These are phyloP conservation scores for Globisporangium alternatum DNA, from an alignment of 352 stramenopile genomes.

Conservation along the genomic window DNA sequence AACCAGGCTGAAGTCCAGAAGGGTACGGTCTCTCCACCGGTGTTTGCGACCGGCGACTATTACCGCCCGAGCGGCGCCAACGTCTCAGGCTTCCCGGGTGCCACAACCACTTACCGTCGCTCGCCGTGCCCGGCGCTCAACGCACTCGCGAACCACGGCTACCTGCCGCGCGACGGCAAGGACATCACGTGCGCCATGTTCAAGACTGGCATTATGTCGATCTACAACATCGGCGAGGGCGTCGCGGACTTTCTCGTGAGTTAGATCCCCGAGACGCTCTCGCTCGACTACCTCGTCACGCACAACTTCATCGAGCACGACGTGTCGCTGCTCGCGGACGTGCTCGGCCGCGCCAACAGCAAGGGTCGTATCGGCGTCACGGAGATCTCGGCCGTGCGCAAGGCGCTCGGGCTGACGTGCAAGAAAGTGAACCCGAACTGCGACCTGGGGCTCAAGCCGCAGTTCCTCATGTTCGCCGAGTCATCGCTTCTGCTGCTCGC, in stretches of 20 bases:
- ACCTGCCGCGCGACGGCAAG: slow-evolving; percentile 27
- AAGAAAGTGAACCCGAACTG: slow-evolving; percentile 19
- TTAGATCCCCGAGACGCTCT: slow-evolving; percentile 9
- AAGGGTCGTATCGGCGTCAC: slow-evolving; percentile 1
- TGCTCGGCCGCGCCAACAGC: slow-evolving; percentile 17
- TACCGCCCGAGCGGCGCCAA: slow-evolving; percentile 20
- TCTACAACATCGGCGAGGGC: slow-evolving; percentile 21
- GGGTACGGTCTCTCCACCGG: neutral
- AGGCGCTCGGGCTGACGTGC: slow-evolving; percentile 14
- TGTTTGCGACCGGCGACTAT: slow-evolving; percentile 12
- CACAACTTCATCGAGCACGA: slow-evolving; percentile 38
- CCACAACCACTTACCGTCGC: slow-evolving; percentile 20
- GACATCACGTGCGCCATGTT: slow-evolving; percentile 18
- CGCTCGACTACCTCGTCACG: slow-evolving; percentile 12
- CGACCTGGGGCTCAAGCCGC: slow-evolving; percentile 19
- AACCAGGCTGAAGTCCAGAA: neutral
- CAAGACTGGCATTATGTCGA: slow-evolving; percentile 9
- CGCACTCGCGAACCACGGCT: slow-evolving; percentile 32
- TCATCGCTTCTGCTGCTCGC: slow-evolving; percentile 26
- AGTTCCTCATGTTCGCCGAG: slow-evolving; percentile 26
- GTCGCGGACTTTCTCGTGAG: slow-evolving; percentile 13
- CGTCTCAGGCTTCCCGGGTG: slow-evolving; percentile 18
- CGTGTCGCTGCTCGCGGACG: slow-evolving; percentile 22
- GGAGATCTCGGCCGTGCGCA: slow-evolving; percentile 7
- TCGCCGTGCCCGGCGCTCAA: slow-evolving; percentile 41